These are phyloP conservation scores for Lepiota brunneoincarnata DNA, from an alignment of 768 basidiomycete genomes.

Conservation along the genomic window DNA sequence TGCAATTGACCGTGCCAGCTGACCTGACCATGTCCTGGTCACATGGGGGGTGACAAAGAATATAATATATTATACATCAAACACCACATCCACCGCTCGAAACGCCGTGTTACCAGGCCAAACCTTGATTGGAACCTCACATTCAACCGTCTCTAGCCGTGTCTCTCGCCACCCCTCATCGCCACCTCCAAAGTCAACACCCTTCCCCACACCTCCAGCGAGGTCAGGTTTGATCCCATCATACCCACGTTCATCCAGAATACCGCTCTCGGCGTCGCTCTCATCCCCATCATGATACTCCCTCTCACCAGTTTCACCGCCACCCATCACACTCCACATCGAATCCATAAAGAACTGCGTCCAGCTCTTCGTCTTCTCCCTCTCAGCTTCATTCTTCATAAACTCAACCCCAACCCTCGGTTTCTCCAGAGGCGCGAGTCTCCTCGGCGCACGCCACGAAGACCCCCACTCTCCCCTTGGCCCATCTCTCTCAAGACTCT, in stretches of 20 bases:
- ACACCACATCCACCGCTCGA: slow-evolving; percentile 73
- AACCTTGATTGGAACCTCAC: slow-evolving; percentile 85
- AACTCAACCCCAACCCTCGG: slow-evolving; percentile 20
- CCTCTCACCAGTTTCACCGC: slow-evolving; percentile 32
- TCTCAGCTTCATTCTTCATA: slow-evolving; percentile 14
- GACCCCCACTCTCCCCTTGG: slow-evolving; percentile 69
- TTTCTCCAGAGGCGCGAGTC: slow-evolving; percentile 64
- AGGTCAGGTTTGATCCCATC: slow-evolving; percentile 47
- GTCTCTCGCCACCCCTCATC: slow-evolving; percentile 68
- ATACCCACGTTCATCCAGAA: slow-evolving; percentile 34
- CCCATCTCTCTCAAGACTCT: slow-evolving; percentile 55
- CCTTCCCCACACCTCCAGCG: slow-evolving; percentile 49
- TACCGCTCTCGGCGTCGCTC: slow-evolving; percentile 34
- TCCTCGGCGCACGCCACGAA: slow-evolving; percentile 55
- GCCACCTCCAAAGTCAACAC: slow-evolving; percentile 49
- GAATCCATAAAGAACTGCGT: slow-evolving; percentile 35
- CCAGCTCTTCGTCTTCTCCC: slow-evolving; percentile 33
- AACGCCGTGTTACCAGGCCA: slow-evolving; percentile 91
- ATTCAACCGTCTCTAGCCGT: slow-evolving; percentile 85
- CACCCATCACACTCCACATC: slow-evolving; percentile 5
- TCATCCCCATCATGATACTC: slow-evolving; percentile 62
- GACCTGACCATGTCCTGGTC: too few species aligned
- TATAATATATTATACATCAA: slow-evolving; percentile 51
- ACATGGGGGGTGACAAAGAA: too few species aligned
- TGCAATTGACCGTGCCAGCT: slow-evolving; percentile 10